A percentile compares a stretch with the other conserved stretches of the same genome.
phyloP scores from a whole-genome alignment of 2,329 filamentous ascomycete genomes.

The Fusarium zealandicum region DNA sequence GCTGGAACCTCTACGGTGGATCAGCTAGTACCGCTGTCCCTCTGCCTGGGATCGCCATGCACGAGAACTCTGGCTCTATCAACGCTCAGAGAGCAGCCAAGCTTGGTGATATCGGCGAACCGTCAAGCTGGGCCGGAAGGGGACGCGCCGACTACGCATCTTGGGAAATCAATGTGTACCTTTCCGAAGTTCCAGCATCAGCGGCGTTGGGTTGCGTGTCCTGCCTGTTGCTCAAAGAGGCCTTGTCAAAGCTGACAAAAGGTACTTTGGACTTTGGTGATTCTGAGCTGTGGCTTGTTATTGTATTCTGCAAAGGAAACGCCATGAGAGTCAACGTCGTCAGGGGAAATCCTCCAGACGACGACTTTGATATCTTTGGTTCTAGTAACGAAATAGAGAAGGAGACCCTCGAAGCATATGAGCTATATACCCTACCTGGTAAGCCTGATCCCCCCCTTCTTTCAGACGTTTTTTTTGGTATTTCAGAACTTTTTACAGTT shows the following conservation, averaged over 20 bases:
- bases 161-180: constrained; percentile 18
- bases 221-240: constrained; percentile 16
- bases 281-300: constrained; percentile 10
- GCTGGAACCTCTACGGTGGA: constrained; percentile 32
- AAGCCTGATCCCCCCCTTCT: neutral
- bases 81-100: constrained; percentile 16
- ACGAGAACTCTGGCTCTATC: constrained; percentile 17
- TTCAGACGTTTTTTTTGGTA: too few species aligned
- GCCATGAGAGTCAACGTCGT: constrained; percentile 6
- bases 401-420: constrained; percentile 12
- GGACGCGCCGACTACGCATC: constrained; percentile 26
- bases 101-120: constrained; percentile 1
- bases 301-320: constrained; percentile 33
- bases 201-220: constrained; percentile 13
- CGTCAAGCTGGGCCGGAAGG: constrained; percentile 18
- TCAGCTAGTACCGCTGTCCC: constrained; percentile 15
- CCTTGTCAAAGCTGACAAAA: constrained; percentile 16
- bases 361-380: constrained; percentile 27
- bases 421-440: constrained; percentile 34
- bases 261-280: constrained; percentile 6
- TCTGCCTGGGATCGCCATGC: constrained; percentile 26
- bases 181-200: constrained; percentile 14
- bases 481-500: too few species aligned
- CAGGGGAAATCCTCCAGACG: constrained; percentile 11
- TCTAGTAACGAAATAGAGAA: neutral